Percentiles rank a stretch among this genome's conserved stretches.
Conservation (phyloP, 2,329 filamentous ascomycete genomes). For the Ophiosphaerella korrae region DNA sequence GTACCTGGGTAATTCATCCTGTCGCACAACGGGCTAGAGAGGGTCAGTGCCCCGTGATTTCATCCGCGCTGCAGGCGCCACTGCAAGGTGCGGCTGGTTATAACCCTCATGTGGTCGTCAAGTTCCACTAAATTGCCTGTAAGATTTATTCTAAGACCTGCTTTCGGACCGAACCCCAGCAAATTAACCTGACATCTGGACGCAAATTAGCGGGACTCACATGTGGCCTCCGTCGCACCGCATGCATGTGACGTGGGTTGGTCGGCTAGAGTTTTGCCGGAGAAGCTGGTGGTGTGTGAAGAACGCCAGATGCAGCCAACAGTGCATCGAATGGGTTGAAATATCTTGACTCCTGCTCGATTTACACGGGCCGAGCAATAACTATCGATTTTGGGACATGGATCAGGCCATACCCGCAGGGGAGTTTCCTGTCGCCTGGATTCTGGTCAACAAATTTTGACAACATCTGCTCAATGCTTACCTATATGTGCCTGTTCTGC, state of each 20-base stretch:
- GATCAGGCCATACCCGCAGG: too few relatives aligned
- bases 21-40: constrained; percentile 21
- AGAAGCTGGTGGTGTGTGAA: neutral
- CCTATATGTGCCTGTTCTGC: neutral
- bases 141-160: constrained; percentile 35
- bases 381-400: too few relatives aligned
- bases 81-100: constrained; percentile 29
- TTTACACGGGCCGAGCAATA: too few relatives aligned
- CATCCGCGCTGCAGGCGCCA: constrained; percentile 30
- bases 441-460: neutral
- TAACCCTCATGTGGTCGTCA: constrained; percentile 22
- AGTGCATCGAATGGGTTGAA: neutral
- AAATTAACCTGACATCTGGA: constrained; percentile 36
- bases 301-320: neutral
- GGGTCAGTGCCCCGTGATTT: constrained; percentile 18
- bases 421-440: neutral
- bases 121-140: constrained; percentile 39
- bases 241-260: neutral
- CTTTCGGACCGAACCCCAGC: constrained; percentile 34
- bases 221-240: constrained; percentile 3
- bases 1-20: constrained; percentile 6
- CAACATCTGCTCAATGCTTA: neutral
- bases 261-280: neutral
- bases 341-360: too few relatives aligned
- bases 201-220: constrained; percentile 21